Conservation (phyloP, 2,329 filamentous ascomycete species). For the Calonectria hongkongensis region DNA sequence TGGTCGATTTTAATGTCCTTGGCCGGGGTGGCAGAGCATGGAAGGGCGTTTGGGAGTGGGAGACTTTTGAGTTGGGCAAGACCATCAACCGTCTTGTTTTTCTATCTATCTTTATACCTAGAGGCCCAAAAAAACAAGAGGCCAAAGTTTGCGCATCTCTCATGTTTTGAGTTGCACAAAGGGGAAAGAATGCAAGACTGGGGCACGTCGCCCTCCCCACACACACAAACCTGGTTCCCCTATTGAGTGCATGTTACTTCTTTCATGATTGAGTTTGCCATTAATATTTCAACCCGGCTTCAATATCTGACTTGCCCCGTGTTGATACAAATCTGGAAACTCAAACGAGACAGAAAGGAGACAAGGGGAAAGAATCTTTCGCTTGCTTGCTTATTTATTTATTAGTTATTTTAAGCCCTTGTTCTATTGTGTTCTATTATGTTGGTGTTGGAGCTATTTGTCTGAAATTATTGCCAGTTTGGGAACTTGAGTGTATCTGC, state of each 20-base stretch:
- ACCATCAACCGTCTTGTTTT: slow-evolving; percentile 35
- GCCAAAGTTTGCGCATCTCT: slow-evolving; percentile 48
- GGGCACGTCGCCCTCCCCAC: slow-evolving; percentile 47
- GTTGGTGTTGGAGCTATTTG: too few species aligned
- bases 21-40: slow-evolving; percentile 54
- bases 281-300: background rate
- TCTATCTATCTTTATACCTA: slow-evolving; percentile 49
- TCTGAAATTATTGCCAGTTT: too few species aligned
- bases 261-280: background rate
- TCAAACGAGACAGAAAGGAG: too few species aligned
- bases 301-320: background rate
- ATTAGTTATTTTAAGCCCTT: too few species aligned
- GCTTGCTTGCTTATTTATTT: too few species aligned
- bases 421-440: too few species aligned
- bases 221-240: slow-evolving; percentile 15
- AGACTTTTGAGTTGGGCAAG: slow-evolving; percentile 34
- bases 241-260: slow-evolving; percentile 11
- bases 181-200: slow-evolving; percentile 51
- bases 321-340: background rate
- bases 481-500: too few species aligned
- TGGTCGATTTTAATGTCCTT: slow-evolving; percentile 54
- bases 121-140: slow-evolving; percentile 48
- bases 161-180: slow-evolving; percentile 37
- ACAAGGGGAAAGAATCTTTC: too few species aligned
- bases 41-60: slow-evolving; percentile 53